A percentile compares a stretch with the other conserved stretches of the same genome.
These are phyloP conservation scores for Blastobotrys indianensis DNA, from an alignment of 1,139 yeast species.

Conservation along the genomic window DNA sequence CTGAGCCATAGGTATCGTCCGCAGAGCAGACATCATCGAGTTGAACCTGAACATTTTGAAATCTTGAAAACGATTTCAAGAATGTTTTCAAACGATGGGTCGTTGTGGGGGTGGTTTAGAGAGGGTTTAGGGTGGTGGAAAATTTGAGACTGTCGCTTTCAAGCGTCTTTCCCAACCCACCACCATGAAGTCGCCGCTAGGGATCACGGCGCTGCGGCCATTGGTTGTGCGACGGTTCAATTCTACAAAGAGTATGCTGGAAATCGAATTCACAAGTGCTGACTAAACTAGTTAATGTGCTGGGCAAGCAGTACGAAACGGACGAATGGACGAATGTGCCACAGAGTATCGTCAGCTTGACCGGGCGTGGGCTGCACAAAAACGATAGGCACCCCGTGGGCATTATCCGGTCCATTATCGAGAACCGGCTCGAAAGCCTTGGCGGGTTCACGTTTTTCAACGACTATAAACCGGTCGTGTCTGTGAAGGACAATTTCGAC, in stretches of 20 bases:
- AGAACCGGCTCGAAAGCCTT: slow-evolving; percentile 54
- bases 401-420: slow-evolving; percentile 69
- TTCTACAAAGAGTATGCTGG: not conserved
- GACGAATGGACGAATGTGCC: slow-evolving; percentile 89
- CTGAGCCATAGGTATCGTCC: not conserved
- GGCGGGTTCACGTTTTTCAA: slow-evolving; percentile 73
- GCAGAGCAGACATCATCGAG: too few species aligned
- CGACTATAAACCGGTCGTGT: slow-evolving; percentile 76
- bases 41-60: too few species aligned
- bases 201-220: not conserved
- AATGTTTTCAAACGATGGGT: too few species aligned
- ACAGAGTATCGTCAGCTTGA: slow-evolving; percentile 59
- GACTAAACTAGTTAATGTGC: slow-evolving; percentile 30
- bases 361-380: slow-evolving; percentile 69
- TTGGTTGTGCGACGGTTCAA: slow-evolving; percentile 4
- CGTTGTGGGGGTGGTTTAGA: too few species aligned
- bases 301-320: slow-evolving; percentile 49
- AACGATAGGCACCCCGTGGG: slow-evolving; percentile 83
- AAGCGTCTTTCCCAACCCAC: too few species aligned
- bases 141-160: too few species aligned
- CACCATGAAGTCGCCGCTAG: too few species aligned
- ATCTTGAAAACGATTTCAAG: too few species aligned
- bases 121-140: too few species aligned
- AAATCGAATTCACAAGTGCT: not conserved
- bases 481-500: slow-evolving; percentile 81